These are phyloP conservation scores for Patellifolia procumbens DNA, from an alignment of 179 eudicot species.

Conservation along the genomic window DNA sequence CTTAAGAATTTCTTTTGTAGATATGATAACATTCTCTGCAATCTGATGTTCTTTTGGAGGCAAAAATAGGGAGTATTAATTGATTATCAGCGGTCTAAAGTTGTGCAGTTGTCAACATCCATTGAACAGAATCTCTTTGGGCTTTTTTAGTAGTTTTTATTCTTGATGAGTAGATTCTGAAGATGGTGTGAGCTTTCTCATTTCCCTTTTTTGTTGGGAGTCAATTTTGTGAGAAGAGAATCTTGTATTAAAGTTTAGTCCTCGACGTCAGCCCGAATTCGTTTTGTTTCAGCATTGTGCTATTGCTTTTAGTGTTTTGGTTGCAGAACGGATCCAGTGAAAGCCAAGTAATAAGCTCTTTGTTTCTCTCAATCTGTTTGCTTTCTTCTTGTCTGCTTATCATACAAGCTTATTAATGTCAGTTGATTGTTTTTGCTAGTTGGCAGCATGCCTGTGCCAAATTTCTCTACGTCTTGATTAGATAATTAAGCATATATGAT, in stretches of 20 bases:
- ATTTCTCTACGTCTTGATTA: neutral
- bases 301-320: constrained; percentile 2
- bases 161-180: constrained; percentile 11
- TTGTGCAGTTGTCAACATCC: neutral
- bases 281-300: neutral
- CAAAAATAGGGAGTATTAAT: constrained; percentile 6
- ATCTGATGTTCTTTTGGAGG: constrained; percentile 1
- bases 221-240: neutral
- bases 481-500: neutral
- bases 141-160: neutral
- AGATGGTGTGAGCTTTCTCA: neutral
- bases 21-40: neutral
- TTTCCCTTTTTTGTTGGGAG: neutral
- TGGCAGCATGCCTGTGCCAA: neutral
- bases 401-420: neutral
- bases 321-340: neutral
- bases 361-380: neutral
- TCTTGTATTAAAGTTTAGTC: neutral
- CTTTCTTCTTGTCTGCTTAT: constrained; percentile 1
- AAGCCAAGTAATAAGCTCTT: constrained; percentile 1
- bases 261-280: neutral
- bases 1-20: neutral
- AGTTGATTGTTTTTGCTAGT: neutral
- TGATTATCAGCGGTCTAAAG: neutral
- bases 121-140: neutral